phyloP scores from a whole-genome alignment of 306 rosid genomes.

The Prunus mira region DNA sequence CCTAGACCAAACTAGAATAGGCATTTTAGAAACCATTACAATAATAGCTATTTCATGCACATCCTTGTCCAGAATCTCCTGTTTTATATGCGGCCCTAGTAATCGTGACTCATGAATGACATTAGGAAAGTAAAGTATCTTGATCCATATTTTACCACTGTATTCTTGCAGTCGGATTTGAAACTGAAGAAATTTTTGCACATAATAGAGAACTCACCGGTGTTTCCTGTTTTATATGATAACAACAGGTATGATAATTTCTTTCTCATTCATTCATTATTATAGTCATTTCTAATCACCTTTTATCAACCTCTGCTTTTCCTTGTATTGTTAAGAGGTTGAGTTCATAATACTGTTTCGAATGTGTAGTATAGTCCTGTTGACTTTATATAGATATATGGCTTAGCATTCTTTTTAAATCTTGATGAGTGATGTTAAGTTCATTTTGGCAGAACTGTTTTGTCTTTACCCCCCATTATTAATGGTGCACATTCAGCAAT shows the following conservation, averaged over 20 bases:
- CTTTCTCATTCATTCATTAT: not conserved
- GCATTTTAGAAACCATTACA: not conserved
- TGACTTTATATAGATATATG: not conserved
- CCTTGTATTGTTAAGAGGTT: slow-evolving; percentile 1
- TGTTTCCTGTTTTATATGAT: slow-evolving; percentile 82
- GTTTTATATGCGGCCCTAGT: not conserved
- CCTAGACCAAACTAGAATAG: not conserved
- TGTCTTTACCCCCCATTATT: slow-evolving; percentile 91
- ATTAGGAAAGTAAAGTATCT: slow-evolving; percentile 8
- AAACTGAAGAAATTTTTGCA: slow-evolving; percentile 95
- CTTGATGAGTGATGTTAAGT: not conserved
- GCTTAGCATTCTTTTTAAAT: not conserved
- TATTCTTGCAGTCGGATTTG: slow-evolving; percentile 72
- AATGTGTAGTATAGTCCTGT: no score
- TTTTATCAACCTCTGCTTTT: not conserved
- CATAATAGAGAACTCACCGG: slow-evolving; percentile 76
- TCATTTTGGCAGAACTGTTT: slow-evolving; percentile 61
- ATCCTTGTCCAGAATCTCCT: not conserved
- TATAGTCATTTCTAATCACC: not conserved
- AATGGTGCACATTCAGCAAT: slow-evolving; percentile 95
- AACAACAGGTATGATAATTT: slow-evolving; percentile 48
- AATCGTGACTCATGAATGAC: slow-evolving; percentile 1
- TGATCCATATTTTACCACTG: slow-evolving; percentile 22
- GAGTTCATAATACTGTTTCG: not conserved
- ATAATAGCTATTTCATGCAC: not conserved